Evolutionary conservation across 306 rosid species (phyloP).

Genomic region (Rosa rugosa): DNA sequence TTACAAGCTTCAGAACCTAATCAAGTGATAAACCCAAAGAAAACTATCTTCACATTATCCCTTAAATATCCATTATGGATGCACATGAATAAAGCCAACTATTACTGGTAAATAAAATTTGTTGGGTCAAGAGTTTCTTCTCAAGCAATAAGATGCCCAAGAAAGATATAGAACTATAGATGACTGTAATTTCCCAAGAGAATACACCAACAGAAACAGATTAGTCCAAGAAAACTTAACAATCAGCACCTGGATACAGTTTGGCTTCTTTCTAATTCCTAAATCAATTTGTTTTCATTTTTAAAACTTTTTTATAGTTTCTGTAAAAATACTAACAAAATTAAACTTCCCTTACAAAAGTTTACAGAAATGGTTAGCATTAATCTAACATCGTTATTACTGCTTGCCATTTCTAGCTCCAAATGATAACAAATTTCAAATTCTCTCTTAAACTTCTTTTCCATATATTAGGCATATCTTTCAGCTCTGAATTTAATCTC

Average conservation of each 20-base stretch:
- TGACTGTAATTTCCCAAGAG: background rate
- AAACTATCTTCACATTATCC: too few species aligned
- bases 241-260: background rate
- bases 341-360: background rate
- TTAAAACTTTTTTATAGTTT: background rate
- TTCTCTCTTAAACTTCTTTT: background rate
- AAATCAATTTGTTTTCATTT: background rate
- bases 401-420: background rate
- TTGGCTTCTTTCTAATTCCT: background rate
- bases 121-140: background rate
- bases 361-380: background rate
- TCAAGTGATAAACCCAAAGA: too few species aligned
- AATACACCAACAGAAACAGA: background rate
- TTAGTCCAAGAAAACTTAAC: background rate
- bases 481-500: conserved; percentile 53
- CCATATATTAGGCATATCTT: conserved; percentile 39
- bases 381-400: background rate
- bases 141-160: background rate
- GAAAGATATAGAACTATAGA: background rate
- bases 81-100: too few species aligned
- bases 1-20: too few species aligned
- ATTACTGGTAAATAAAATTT: background rate
- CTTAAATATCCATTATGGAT: too few species aligned
- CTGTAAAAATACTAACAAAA: background rate
- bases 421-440: background rate